phyloP scores from a whole-genome alignment of 306 rosid species.

The Gillenia trifoliata region DNA sequence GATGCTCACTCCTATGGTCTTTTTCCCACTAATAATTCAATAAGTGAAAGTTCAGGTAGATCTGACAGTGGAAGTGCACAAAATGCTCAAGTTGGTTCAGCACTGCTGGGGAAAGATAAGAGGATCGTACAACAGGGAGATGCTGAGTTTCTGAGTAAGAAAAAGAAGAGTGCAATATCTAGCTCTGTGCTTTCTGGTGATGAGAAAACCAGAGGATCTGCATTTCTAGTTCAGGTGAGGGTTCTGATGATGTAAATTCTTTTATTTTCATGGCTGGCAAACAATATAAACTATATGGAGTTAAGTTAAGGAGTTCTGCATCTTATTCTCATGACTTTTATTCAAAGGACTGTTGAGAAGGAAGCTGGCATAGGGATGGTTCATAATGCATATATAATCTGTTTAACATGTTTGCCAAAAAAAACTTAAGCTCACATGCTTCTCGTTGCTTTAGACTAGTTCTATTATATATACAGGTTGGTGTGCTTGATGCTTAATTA shows the following conservation, averaged over 20 bases:
- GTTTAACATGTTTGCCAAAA: not conserved
- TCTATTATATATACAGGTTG: not conserved
- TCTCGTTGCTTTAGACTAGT: not conserved
- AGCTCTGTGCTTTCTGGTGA: slow-evolving; percentile 32
- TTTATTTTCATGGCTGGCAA: not conserved
- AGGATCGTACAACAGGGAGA: slow-evolving; percentile 27
- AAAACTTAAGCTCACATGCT: not conserved
- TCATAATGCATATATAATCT: not conserved
- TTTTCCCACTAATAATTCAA: slow-evolving; percentile 22
- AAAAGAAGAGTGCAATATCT: slow-evolving; percentile 23
- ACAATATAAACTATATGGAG: not conserved
- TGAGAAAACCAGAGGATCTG: slow-evolving; percentile 67
- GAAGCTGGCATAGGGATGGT: not conserved
- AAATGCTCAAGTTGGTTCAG: slow-evolving; percentile 37
- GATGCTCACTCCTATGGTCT: slow-evolving; percentile 18
- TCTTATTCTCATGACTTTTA: not conserved
- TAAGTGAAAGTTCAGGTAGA: slow-evolving; percentile 28
- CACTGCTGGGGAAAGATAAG: slow-evolving; percentile 28
- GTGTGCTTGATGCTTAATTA: not conserved
- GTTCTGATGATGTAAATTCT: not conserved
- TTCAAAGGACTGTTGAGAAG: not conserved
- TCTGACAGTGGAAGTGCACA: slow-evolving; percentile 30
- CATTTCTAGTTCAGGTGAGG: slow-evolving; percentile 74
- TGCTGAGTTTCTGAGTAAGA: slow-evolving; percentile 31
- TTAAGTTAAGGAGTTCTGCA: not conserved